Conservation (phyloP, 2,329 filamentous ascomycete species). For the Calonectria ilicicola region DNA sequence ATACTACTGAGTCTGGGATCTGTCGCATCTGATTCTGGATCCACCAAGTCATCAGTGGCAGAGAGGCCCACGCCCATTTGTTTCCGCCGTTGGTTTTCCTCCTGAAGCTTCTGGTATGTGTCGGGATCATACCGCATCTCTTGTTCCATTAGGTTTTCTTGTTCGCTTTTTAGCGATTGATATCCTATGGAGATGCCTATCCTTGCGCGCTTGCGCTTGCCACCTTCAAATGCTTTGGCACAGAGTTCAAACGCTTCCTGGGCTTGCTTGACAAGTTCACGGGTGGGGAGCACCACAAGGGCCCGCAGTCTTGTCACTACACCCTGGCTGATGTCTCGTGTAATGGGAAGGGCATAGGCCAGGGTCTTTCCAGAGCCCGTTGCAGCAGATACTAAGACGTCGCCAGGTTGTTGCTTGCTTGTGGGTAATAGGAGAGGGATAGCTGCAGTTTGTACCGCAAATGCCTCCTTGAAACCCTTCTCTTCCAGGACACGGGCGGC, state of each 20-base stretch:
- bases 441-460: slow-evolving; percentile 62
- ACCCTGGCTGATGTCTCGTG: slow-evolving; percentile 78
- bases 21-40: slow-evolving; percentile 33
- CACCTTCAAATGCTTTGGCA: slow-evolving; percentile 68
- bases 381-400: slow-evolving; percentile 90
- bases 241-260: slow-evolving; percentile 83
- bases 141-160: slow-evolving; percentile 60
- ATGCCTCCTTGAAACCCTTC: slow-evolving; percentile 61
- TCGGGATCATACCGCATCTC: slow-evolving; percentile 73
- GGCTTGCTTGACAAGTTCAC: slow-evolving; percentile 90
- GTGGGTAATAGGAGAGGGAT: slow-evolving; percentile 83
- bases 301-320: slow-evolving; percentile 77
- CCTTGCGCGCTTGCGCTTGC: slow-evolving; percentile 74
- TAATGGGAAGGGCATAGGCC: slow-evolving; percentile 88
- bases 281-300: slow-evolving; percentile 88
- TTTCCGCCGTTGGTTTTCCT: slow-evolving; percentile 31
- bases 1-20: slow-evolving; percentile 50
- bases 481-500: slow-evolving; percentile 72
- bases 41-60: slow-evolving; percentile 30
- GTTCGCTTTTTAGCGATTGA: slow-evolving; percentile 77
- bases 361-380: slow-evolving; percentile 97
- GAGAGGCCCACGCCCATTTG: slow-evolving; percentile 19
- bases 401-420: slow-evolving; percentile 72
- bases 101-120: slow-evolving; percentile 53
- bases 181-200: slow-evolving; percentile 88